Conservation (phyloP, 768 basidiomycete genomes). For the Punctularia strigosozonata region DNA sequence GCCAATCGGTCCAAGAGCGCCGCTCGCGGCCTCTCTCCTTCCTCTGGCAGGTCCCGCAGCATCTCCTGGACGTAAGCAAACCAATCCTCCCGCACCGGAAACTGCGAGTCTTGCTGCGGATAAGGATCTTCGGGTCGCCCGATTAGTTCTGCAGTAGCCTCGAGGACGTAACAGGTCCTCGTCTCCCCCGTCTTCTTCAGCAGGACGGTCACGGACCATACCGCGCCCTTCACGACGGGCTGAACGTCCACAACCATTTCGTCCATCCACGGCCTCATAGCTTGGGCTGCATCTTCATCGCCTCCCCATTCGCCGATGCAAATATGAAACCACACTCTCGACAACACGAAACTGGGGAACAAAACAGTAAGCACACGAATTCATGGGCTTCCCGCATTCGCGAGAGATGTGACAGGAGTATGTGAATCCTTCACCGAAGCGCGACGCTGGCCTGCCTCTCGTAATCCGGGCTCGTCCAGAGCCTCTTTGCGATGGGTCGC, state of each 20-base stretch:
- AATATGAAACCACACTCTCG: slow-evolving; percentile 49
- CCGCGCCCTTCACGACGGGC: slow-evolving; percentile 40
- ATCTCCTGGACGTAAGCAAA: slow-evolving; percentile 36
- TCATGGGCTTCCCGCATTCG: background rate
- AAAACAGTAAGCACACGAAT: background rate
- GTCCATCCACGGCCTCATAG: slow-evolving; percentile 21
- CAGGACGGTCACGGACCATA: slow-evolving; percentile 43
- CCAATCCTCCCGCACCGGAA: slow-evolving; percentile 49
- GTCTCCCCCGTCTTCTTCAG: no score
- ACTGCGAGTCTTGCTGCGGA: background rate
- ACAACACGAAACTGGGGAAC: slow-evolving; percentile 44
- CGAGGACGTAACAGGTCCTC: slow-evolving; percentile 45
- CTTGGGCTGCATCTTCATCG: slow-evolving; percentile 15
- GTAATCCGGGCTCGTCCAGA: slow-evolving; percentile 55
- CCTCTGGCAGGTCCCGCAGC: background rate
- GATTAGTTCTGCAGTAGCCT: slow-evolving; percentile 64
- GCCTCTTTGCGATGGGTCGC: slow-evolving; percentile 24
- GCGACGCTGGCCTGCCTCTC: slow-evolving; percentile 44
- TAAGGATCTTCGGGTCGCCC: slow-evolving; percentile 24
- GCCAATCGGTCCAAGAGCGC: slow-evolving; percentile 32
- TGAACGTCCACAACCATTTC: slow-evolving; percentile 33
- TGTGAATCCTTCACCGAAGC: slow-evolving; percentile 31
- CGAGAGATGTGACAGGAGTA: background rate
- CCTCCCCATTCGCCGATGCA: slow-evolving; percentile 31
- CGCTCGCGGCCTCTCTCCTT: slow-evolving; percentile 2